A percentile compares a stretch with the other conserved stretches of the same genome.
Evolutionary conservation across 257 asterid genomes (phyloP).

Genomic region (Solanum etuberosum): DNA sequence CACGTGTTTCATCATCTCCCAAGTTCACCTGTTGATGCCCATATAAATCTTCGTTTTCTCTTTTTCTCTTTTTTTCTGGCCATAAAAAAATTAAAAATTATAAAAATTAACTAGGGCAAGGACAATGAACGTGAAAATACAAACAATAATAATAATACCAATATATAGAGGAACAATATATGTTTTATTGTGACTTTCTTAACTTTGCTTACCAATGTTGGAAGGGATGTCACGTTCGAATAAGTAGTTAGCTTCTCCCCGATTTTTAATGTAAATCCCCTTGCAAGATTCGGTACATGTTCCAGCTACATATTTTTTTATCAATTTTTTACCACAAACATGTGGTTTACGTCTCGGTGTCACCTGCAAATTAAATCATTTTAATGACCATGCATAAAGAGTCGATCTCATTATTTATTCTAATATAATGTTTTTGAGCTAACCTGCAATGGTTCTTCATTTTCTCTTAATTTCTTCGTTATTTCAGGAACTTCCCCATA

Average conservation of each 20-base stretch:
- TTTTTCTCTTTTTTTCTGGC: background rate
- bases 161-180: background rate
- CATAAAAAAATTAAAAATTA: background rate
- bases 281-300: background rate
- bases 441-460: background rate
- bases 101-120: background rate
- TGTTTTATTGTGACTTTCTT: background rate
- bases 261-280: background rate
- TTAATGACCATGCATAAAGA: background rate
- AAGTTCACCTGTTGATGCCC: background rate
- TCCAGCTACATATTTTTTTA: background rate
- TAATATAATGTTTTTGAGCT: background rate
- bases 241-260: background rate
- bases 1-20: background rate
- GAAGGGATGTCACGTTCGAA: background rate
- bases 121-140: background rate
- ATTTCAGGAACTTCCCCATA: background rate
- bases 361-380: background rate
- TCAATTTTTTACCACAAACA: background rate
- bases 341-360: background rate
- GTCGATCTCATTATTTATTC: background rate
- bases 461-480: background rate
- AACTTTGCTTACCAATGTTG: background rate
- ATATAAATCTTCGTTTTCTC: background rate
- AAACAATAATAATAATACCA: too few species aligned